Evolutionary conservation across 148 eudicot species (phyloP), one percentile per base, ranked within the genome.

Genomic region (Euryodendron excelsum): DNA sequence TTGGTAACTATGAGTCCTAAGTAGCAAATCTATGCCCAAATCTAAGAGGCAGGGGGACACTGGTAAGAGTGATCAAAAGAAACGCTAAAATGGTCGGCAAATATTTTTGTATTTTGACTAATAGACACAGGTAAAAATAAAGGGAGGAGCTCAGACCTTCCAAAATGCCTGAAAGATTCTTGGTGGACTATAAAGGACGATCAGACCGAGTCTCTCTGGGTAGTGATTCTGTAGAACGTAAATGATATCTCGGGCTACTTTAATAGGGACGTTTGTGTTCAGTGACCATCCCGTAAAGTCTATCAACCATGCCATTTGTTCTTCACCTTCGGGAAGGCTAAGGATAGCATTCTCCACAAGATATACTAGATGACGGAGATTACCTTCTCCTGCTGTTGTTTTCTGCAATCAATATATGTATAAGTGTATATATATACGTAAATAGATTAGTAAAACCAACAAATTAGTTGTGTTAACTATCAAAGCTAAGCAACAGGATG

Each of bases 281-380:
- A 90, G 4, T 27, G 98, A 84, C 87, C 89, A 89, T 56, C 93
- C 97, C 0, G 86, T 94, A 88, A 84, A 92, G 80, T 94, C 98
- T 81, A 94, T 80, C 81, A 94, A 77, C 98, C 98, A 94, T 1
- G 92, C 82, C 98, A 94, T 94, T 78, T 91, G 88, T 78, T 91
- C 97, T 84, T 92, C 97, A 56, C 93, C 97, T 73, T 92, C 93
- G 1, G 91, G 91, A 52, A 94, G 87, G 87, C 87, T 86, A 65
- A 94, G 89, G 78, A 92, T 88, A 48, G 97, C 92, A 64, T 89
- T 92, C 86, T 94, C 98, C 66, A 94, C 47, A 72, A 92, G 86
- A 73, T 91, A 91, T 23, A 94, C 94, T 36, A 94, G 86, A 82
- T 94, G 97, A 4, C 93, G 89, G 36, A 94, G 68, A 77, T 92